A percentile compares a stretch with the other conserved stretches of the same genome.
Evolutionary conservation across 805 yeast genomes (phyloP).

Genomic region (Candida maesae): DNA sequence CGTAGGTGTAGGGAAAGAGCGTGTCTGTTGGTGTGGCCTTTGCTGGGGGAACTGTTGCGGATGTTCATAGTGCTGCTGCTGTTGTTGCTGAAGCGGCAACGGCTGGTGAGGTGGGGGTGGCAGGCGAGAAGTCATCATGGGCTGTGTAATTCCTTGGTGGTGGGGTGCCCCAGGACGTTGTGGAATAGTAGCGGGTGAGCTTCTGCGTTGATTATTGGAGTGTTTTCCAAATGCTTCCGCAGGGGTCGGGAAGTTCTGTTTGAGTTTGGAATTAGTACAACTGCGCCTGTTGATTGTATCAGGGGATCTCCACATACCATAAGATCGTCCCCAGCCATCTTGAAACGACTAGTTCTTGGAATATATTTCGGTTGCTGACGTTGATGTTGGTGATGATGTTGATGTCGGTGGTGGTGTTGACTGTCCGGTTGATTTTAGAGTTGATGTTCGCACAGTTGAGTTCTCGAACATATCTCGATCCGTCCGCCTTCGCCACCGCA

Average conservation of each 20-base stretch:
- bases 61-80: neutral
- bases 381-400: too few relatives aligned
- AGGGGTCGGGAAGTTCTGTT: slow-evolving; percentile 29
- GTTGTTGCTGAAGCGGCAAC: neutral
- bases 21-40: neutral
- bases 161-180: slow-evolving; percentile 2
- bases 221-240: slow-evolving; percentile 28
- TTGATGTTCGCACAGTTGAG: too few relatives aligned
- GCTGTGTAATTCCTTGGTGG: slow-evolving; percentile 1
- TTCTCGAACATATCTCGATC: too few relatives aligned
- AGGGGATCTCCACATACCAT: slow-evolving; percentile 15
- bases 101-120: slow-evolving; percentile 3
- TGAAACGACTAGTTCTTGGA: too few relatives aligned
- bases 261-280: neutral
- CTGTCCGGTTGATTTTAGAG: too few relatives aligned
- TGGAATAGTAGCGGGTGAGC: slow-evolving; percentile 5
- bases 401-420: too few relatives aligned
- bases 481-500: too few relatives aligned
- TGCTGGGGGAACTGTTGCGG: slow-evolving; percentile 3
- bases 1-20: too few relatives aligned
- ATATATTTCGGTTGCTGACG: too few relatives aligned
- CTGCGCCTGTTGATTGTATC: neutral
- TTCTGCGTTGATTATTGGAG: slow-evolving; percentile 14
- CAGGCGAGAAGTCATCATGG: neutral
- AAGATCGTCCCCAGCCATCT: slow-evolving; percentile 30